Conservation (phyloP, 164 flowering plant species). For the Nymphaea colorata region DNA sequence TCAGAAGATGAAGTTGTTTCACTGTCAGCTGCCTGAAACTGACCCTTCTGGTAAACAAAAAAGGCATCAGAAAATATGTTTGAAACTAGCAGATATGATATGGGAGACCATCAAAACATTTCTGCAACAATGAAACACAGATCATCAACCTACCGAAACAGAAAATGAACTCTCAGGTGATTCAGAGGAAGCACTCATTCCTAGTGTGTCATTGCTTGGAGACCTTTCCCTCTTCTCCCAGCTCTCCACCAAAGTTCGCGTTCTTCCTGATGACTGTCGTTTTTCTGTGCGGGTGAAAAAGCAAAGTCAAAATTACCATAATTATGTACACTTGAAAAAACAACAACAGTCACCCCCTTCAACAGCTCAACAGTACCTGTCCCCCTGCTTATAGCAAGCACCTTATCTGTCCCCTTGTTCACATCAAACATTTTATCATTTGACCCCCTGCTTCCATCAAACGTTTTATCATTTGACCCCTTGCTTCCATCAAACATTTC, state of each 20-base stretch:
- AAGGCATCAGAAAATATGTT: background rate
- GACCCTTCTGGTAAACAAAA: constrained; percentile 31
- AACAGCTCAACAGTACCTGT: background rate
- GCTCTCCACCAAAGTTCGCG: constrained; percentile 37
- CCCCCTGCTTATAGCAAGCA: background rate
- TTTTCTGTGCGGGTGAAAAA: background rate
- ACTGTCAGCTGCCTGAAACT: constrained; percentile 25
- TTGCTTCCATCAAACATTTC: too few species aligned
- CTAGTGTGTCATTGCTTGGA: constrained; percentile 30
- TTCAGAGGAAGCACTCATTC: constrained; percentile 25
- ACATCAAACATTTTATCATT: too few species aligned
- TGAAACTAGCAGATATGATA: background rate
- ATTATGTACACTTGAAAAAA: background rate
- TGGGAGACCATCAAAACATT: background rate
- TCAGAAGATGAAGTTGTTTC: constrained; percentile 43
- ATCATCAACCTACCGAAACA: background rate
- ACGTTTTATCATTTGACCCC: too few species aligned
- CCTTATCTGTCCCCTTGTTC: too few species aligned
- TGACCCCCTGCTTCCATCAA: too few species aligned
- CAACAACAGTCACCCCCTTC: background rate
- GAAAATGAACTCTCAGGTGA: background rate
- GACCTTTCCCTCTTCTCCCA: constrained; percentile 67
- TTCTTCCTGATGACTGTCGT: constrained; percentile 28
- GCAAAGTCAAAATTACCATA: too few species aligned
- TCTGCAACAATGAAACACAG: background rate